Evolutionary conservation across 2,329 filamentous ascomycete species (phyloP).

Genomic region (Verticillium zaregamsianum): DNA sequence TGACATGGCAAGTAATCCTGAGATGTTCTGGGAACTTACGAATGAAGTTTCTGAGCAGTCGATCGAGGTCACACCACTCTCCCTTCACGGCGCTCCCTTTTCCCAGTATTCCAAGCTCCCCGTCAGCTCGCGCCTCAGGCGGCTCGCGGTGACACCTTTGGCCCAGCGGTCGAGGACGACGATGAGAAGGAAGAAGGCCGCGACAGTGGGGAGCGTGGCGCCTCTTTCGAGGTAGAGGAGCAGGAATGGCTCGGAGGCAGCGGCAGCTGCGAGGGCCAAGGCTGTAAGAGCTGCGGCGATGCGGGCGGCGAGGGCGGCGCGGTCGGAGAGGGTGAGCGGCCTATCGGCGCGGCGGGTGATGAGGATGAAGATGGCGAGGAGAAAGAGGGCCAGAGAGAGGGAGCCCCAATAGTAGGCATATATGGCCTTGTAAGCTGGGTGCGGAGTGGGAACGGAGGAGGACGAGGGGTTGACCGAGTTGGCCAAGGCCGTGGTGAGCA

Average conservation of each 20-base stretch:
- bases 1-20: no score
- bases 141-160: conserved; percentile 9
- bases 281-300: conserved; percentile 3
- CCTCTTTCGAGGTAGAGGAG: conserved; percentile 5
- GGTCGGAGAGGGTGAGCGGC: conserved; percentile 9
- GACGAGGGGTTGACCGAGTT: conserved; percentile 7
- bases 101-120: conserved; percentile 4
- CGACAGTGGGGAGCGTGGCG: conserved; percentile 7
- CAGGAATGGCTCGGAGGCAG: conserved; percentile 5
- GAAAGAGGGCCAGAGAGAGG: conserved; percentile 5
- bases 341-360: conserved; percentile 8
- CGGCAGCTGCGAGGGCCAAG: conserved; percentile 4
- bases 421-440: conserved; percentile 7
- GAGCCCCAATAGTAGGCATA: conserved; percentile 12
- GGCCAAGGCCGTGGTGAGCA: conserved; percentile 6
- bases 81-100: not conserved
- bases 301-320: conserved; percentile 3
- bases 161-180: conserved; percentile 7
- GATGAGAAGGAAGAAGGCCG: conserved; percentile 4
- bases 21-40: no score
- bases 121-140: conserved; percentile 6
- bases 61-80: not conserved
- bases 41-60: no score
- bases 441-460: not conserved
- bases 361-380: conserved; percentile 7